A percentile compares a stretch with the other conserved stretches of the same genome.
Evolutionary conservation across 2,329 filamentous ascomycete genomes (phyloP).

Genomic region (Neonectria coccinea): DNA sequence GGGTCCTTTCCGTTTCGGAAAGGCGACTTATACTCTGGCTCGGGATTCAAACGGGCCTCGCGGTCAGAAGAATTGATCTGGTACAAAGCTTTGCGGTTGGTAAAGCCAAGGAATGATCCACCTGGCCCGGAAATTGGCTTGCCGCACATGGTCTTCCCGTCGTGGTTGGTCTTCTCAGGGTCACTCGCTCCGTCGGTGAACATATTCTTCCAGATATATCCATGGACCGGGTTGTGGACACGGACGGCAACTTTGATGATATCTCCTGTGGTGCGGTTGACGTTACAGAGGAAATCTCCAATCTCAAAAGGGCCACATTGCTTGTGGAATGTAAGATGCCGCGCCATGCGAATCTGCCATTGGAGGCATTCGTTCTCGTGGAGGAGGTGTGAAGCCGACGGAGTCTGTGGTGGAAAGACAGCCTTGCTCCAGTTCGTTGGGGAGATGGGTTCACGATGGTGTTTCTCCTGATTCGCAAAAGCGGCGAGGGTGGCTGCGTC

Average conservation of each 20-base stretch:
- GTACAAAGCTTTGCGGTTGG: background rate
- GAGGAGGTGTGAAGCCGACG: conserved; percentile 17
- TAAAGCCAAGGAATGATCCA: conserved; percentile 31
- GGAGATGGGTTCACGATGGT: conserved; percentile 8
- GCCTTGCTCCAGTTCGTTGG: conserved; percentile 5
- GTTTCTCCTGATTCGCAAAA: conserved; percentile 4
- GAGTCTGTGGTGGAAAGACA: conserved; percentile 21
- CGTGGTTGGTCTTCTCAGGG: background rate
- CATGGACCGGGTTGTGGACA: conserved; percentile 1
- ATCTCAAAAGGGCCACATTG: conserved; percentile 38
- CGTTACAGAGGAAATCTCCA: conserved; percentile 38
- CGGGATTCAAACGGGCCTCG: background rate
- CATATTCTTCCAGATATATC: conserved; percentile 31
- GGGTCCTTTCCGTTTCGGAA: conserved; percentile 5
- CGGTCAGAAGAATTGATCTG: conserved; percentile 1
- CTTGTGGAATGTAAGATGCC: conserved; percentile 29
- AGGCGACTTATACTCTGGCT: background rate
- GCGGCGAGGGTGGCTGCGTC: background rate
- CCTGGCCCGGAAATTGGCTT: conserved; percentile 13
- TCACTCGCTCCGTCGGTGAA: conserved; percentile 20
- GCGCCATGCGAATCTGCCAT: conserved; percentile 37
- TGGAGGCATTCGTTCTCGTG: conserved; percentile 9
- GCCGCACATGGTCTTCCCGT: conserved; percentile 24
- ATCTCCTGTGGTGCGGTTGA: conserved; percentile 24
- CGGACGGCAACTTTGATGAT: conserved; percentile 33